phyloP scores from a whole-genome alignment of 305 asterid species.

The Solanum aculeatissimum region DNA sequence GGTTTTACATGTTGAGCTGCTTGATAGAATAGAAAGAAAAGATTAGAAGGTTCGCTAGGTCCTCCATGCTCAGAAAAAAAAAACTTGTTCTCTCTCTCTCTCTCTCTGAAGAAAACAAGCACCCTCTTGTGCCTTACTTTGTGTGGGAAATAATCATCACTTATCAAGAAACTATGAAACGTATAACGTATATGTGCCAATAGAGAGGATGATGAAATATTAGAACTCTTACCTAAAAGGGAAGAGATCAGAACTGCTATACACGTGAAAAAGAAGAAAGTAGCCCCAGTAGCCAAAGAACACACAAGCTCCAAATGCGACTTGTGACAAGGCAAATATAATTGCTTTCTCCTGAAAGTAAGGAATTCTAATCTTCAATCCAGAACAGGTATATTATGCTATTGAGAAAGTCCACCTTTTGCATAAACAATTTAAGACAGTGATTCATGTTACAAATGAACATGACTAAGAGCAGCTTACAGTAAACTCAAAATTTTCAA shows the following conservation, averaged over 20 bases:
- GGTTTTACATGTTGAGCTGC: neutral
- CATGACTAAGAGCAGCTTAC: neutral
- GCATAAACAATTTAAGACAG: neutral
- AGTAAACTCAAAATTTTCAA: neutral
- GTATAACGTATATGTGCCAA: neutral
- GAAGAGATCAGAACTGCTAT: conserved; percentile 42
- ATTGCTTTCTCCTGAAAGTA: conserved; percentile 75
- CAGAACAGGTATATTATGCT: neutral
- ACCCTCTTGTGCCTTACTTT: neutral
- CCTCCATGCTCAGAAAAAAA: neutral
- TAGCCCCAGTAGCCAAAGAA: conserved; percentile 89
- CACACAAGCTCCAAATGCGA: conserved; percentile 64
- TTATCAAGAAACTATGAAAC: neutral
- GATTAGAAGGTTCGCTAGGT: neutral
- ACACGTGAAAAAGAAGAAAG: conserved; percentile 42
- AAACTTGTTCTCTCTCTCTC: neutral
- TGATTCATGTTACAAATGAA: neutral
- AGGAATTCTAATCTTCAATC: neutral
- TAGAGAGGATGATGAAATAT: neutral
- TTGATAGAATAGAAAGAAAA: neutral
- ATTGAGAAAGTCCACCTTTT: neutral
- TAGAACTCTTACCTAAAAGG: conserved; percentile 58
- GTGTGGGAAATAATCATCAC: neutral
- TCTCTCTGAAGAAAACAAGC: neutral
- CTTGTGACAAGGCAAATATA: conserved; percentile 76